Base-by-base conservation (phyloP, 164 flowering plant genomes). In the Pachysandra terminalis region DNA sequence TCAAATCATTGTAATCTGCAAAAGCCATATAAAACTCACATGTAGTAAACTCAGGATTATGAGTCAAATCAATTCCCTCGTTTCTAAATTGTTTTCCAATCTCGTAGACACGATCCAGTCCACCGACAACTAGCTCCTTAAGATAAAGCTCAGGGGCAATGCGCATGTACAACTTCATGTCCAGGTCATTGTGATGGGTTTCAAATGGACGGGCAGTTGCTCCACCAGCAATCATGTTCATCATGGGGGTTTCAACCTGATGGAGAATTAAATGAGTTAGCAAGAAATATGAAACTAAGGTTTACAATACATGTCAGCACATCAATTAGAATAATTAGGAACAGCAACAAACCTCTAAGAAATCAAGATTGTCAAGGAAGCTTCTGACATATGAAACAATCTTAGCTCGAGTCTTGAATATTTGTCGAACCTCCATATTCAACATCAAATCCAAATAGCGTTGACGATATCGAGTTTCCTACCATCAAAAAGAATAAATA, bases 211-310 rank as follows among this genome's bases (percentile, higher is more conserved):
- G 85, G 8, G 97, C 99, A 27, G 98, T 91, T 32, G 97, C 99
- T 61, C 97, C 99, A 41, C 98, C 99, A 69, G 99, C 87, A 80
- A 90, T 95, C 97, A 89, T 90, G 80, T 87, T 92, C 99, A 95
- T 89, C 96, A 92, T 95, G 1, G 99, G 99, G 15, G 99, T 95
- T 81, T 95, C 99, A 69, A 95, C 99, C 99, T 95, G 64, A 63
- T 24, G 35, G 19, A 25, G 19, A 55, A 26, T 21, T 41, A 41
- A 71, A 25, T 61, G 51, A n/a, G 32, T 52, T 5, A 25, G 6
- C 27, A 40, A 59, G 37, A 13, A 66, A 59, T n/a, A 60, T 24
- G 12, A 54, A 57, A 2, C 28, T 27, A 61, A 63, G n/a, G 9
- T 19, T 12, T 22, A 57, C 25, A 62, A 15, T 25, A 21, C 2